Evolutionary conservation across 2,329 filamentous ascomycete genomes (phyloP), one percentile per base, ranked within the genome.

Genomic region (Clonostachys byssicola): DNA sequence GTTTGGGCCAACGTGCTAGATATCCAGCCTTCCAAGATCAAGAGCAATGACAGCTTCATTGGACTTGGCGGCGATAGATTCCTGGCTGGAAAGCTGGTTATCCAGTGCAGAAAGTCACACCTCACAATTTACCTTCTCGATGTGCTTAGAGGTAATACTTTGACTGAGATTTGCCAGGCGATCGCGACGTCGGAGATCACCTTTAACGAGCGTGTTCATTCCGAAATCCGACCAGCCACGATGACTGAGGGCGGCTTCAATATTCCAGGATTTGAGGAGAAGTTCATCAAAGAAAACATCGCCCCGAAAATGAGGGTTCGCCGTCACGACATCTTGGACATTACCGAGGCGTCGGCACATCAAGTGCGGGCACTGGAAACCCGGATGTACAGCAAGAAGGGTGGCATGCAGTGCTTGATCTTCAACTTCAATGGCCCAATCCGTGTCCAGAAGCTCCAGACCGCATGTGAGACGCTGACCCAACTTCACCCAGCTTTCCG

Each of bases 401-500:
- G 68, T 1, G 73, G 75, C 48, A 60, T 79, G 40, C 65, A 68
- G 52, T 77, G 75, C 53, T 61, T 79, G 5, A 58, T 73, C 2
- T 67, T 81, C 49, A 71, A 66, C 34, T 74, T 76, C 59, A 71
- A 64, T 20, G 74, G 74, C 0, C 57, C 65, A 0, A 54, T 78
- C 0, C 63, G 71, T 33, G 53, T 60, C 41, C 63, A 66, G 40
- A 71, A 68, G 49, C 66, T 79, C 2, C 69, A 77, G 49, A 63
- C 66, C 2, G 73, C 74, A 0, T 78, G 75, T 52, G 62, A 65
- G 18, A 65, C 66, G 12, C 62, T 80, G 9, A 61, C 64, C 0
- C 59, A 60, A 34, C 63, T 74, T 35, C 76, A 80, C 40, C 71
- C 74, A 0, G 75, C 78, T 30, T 65, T 84, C 8, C 73, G 78